Evolutionary conservation across 495 filamentous ascomycete species (phyloP).

Genomic region (Neurospora sp.): DNA sequence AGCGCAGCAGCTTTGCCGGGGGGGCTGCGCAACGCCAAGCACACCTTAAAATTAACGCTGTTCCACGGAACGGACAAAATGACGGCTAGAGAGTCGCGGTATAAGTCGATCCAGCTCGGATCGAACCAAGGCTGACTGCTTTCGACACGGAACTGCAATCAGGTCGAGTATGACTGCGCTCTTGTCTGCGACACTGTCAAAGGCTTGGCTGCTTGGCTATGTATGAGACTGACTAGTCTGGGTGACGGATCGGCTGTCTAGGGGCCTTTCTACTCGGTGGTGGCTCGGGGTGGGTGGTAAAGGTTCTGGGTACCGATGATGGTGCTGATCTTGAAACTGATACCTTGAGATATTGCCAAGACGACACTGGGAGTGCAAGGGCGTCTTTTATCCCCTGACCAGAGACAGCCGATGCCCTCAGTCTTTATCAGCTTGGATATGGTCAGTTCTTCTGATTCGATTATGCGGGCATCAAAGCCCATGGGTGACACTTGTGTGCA

Average conservation of each 20-base stretch:
- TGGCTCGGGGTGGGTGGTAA: not conserved
- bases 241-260: not conserved
- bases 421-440: not conserved
- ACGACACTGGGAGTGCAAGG: not conserved
- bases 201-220: not conserved
- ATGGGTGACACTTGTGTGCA: not conserved
- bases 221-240: not conserved
- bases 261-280: not conserved
- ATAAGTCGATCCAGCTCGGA: not conserved
- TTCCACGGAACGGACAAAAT: not conserved
- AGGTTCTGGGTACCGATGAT: not conserved
- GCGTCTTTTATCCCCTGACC: not conserved
- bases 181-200: not conserved
- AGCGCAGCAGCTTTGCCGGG: not conserved
- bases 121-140: not conserved
- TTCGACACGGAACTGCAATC: not conserved
- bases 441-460: not conserved
- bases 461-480: not conserved
- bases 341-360: not conserved
- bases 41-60: not conserved
- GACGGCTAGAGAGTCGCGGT: not conserved
- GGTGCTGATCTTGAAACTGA: not conserved
- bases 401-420: not conserved
- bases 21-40: not conserved
- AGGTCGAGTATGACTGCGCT: not conserved